Evolutionary conservation across 106 monocot genomes (phyloP).

Genomic region (Dactylorhiza incarnata): DNA sequence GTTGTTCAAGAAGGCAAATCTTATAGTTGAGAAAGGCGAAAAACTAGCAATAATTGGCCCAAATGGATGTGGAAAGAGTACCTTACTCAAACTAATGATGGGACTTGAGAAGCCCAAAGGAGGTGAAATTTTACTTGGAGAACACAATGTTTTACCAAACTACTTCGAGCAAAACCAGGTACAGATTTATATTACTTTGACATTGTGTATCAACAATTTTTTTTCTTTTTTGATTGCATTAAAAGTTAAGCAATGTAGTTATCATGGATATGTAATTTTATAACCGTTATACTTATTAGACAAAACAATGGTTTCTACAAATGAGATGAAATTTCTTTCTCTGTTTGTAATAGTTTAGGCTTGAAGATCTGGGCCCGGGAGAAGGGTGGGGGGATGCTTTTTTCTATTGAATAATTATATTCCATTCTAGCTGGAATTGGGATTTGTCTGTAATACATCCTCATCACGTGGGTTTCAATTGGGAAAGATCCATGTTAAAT

Average conservation of each 20-base stretch:
- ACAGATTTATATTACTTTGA: neutral
- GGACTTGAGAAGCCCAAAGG: constrained; percentile 69
- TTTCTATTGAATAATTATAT: neutral
- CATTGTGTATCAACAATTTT: too few relatives aligned
- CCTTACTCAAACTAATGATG: constrained; percentile 84
- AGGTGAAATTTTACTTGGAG: constrained; percentile 82
- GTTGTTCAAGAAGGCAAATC: constrained; percentile 73
- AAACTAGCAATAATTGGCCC: constrained; percentile 94
- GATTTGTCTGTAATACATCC: neutral
- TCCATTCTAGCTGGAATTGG: neutral
- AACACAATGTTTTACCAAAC: constrained; percentile 94
- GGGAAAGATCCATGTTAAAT: too few relatives aligned
- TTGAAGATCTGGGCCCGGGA: neutral
- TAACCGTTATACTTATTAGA: neutral
- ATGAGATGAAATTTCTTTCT: neutral
- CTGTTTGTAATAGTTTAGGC: neutral
- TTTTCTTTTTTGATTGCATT: neutral
- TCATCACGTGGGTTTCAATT: too few relatives aligned
- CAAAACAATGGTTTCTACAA: neutral
- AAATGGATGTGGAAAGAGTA: constrained; percentile 97
- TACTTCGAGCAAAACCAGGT: constrained; percentile 99
- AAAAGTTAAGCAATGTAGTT: neutral
- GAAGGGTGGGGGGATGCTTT: neutral
- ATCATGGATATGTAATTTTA: neutral
- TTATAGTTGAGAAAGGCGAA: constrained; percentile 84